These are phyloP conservation scores for Yarrowia sp. DNA, from an alignment of 805 yeast species.

Conservation along the genomic window DNA sequence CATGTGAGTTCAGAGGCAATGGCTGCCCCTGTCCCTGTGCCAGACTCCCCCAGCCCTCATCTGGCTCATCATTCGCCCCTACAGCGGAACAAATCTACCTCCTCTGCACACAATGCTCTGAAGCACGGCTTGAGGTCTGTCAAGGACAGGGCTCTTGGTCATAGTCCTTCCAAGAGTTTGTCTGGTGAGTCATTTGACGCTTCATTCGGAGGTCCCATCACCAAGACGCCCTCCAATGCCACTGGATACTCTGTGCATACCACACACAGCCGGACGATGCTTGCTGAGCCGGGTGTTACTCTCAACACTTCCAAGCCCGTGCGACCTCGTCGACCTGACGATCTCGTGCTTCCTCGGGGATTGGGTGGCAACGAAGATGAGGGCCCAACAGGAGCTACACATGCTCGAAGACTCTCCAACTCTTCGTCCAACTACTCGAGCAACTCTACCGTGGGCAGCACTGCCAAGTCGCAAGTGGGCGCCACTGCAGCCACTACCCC, in stretches of 20 bases:
- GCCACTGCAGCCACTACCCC: conserved; percentile 32
- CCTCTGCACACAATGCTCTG: conserved; percentile 15
- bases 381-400: background rate
- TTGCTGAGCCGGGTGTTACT: conserved; percentile 10
- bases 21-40: background rate
- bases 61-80: conserved; percentile 5
- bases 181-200: conserved; percentile 22
- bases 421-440: conserved; percentile 35
- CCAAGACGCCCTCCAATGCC: conserved; percentile 26
- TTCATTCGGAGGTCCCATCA: conserved; percentile 13
- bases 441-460: conserved; percentile 25
- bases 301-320: conserved; percentile 30
- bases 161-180: conserved; percentile 12
- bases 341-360: background rate
- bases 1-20: conserved; percentile 4
- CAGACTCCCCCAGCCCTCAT: conserved; percentile 1
- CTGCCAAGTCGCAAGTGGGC: conserved; percentile 25
- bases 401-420: conserved; percentile 10
- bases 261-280: conserved; percentile 16
- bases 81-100: conserved; percentile 12
- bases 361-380: conserved; percentile 2
- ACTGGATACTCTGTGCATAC: conserved; percentile 21
- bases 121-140: conserved; percentile 14
- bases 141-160: conserved; percentile 16
- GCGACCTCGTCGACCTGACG: conserved; percentile 29